phyloP scores from a whole-genome alignment of 305 asterid species.

The Solanum hybrid region DNA sequence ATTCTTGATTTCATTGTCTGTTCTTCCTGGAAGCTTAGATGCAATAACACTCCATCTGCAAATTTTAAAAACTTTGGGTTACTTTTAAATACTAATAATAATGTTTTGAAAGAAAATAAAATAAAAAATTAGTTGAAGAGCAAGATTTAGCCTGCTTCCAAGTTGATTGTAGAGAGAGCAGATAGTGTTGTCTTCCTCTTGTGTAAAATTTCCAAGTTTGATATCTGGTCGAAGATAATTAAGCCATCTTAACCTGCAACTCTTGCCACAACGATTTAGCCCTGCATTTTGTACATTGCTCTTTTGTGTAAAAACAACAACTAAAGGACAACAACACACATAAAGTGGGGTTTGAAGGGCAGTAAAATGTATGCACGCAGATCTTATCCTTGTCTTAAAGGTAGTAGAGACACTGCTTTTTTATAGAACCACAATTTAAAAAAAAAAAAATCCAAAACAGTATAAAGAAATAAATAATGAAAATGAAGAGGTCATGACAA shows the following conservation, averaged over 20 bases:
- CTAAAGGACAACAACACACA: neutral
- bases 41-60: conserved; percentile 23
- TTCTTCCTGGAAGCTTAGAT: conserved; percentile 23
- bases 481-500: neutral
- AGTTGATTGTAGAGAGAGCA: conserved; percentile 9
- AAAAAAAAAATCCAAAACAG: neutral
- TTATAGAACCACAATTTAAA: neutral
- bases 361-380: neutral
- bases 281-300: neutral
- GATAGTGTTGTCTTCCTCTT: conserved; percentile 15
- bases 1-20: conserved; percentile 28
- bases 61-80: neutral
- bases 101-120: neutral
- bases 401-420: neutral
- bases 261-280: conserved; percentile 18
- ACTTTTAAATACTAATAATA: neutral
- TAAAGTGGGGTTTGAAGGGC: neutral
- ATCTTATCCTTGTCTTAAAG: neutral
- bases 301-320: neutral
- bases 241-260: conserved; percentile 21
- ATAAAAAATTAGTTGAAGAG: neutral
- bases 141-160: conserved; percentile 18
- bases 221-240: conserved; percentile 21
- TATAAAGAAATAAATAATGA: neutral
- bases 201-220: conserved; percentile 18